Conservation (phyloP, 345 rosid species). For the Garcia nutans region DNA sequence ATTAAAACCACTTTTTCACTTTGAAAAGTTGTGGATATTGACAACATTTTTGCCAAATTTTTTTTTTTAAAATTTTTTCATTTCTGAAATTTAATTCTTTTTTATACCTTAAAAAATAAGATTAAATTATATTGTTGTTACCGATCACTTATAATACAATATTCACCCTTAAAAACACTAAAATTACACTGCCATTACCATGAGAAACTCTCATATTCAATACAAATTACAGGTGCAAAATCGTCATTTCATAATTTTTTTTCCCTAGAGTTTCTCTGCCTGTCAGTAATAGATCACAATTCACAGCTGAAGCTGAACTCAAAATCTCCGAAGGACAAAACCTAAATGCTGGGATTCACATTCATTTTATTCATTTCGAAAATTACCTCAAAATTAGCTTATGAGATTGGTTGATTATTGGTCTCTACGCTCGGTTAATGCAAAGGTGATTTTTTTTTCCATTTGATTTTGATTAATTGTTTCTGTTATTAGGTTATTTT, state of each 20-base stretch:
- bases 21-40: too few species aligned
- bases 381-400: not conserved
- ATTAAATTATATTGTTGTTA: not conserved
- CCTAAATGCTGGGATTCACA: not conserved
- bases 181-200: not conserved
- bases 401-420: not conserved
- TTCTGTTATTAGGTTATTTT: too few species aligned
- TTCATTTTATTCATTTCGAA: not conserved
- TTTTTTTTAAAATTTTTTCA: too few species aligned
- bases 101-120: too few species aligned
- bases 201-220: not conserved
- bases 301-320: not conserved
- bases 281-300: too few species aligned
- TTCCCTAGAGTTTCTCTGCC: not conserved
- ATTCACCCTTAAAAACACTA: not conserved
- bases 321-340: constrained; percentile 1
- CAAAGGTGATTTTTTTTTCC: constrained; percentile 1
- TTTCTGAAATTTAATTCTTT: too few species aligned
- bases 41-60: too few species aligned
- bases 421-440: not conserved
- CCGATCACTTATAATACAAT: not conserved
- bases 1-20: too few species aligned
- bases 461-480: too few species aligned
- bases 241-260: not conserved
- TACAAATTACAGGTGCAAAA: not conserved